These are phyloP conservation scores for Aspergillus baeticus DNA, from an alignment of 495 filamentous ascomycete species.

Conservation along the genomic window DNA sequence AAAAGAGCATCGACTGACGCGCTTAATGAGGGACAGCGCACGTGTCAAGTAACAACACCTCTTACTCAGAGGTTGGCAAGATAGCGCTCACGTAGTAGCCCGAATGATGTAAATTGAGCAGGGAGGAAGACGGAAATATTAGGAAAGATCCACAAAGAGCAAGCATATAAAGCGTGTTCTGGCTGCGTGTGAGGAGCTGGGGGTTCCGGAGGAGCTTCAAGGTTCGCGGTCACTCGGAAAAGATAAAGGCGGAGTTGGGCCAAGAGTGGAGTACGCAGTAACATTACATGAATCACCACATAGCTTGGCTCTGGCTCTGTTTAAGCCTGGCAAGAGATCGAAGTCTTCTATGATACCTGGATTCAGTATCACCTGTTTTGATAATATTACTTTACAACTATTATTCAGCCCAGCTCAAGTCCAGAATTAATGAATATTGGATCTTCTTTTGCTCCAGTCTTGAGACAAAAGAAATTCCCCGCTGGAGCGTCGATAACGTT, in stretches of 20 bases:
- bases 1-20: conserved; percentile 42
- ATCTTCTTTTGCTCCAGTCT: neutral
- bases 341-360: too few species aligned
- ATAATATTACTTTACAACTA: too few species aligned
- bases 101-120: conserved; percentile 9
- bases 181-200: too few species aligned
- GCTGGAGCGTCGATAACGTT: conserved; percentile 19
- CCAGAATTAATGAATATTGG: too few species aligned
- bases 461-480: neutral
- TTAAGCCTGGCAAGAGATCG: too few species aligned
- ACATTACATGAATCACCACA: too few species aligned
- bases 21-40: conserved; percentile 15
- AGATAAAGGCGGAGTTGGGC: too few species aligned
- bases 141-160: neutral
- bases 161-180: too few species aligned
- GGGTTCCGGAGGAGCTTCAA: neutral
- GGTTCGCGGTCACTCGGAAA: neutral
- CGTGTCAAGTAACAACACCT: conserved; percentile 18
- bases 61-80: neutral
- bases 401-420: too few species aligned
- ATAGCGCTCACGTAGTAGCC: neutral
- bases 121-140: neutral
- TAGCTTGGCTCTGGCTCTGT: too few species aligned
- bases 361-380: too few species aligned
- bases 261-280: too few species aligned